Base-by-base conservation (phyloP, 2,329 filamentous ascomycete species). In the Saccharata proteae region DNA sequence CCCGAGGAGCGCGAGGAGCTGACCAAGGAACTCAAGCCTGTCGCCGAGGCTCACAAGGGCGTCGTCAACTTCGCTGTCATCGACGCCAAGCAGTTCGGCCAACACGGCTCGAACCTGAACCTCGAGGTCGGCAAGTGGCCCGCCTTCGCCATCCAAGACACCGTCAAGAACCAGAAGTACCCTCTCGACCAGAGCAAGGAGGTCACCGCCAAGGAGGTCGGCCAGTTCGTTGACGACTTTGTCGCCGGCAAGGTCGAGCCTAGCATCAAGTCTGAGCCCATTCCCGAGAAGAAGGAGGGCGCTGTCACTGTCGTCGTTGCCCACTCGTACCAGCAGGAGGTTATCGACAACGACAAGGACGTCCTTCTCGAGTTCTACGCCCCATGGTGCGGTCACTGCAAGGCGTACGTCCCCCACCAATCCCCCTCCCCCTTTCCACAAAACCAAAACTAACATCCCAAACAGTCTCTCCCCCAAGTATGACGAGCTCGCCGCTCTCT, bases 281-380 rank as follows among this genome's bases (percentile, higher is more conserved):
- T 96, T 46, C 90, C 90, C 40, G 85, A 94, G 74, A 80, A 72
- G 42, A 82, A 98, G 61, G 85, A 94, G 42, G 85, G 83, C 35
- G 72, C 84, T 41, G 88, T 94, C 49, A 77, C 76, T 38, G 70
- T 92, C 39, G 71, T 98, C 36, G 90, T 98, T 36, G 90, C 88
- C 57, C 81, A 93, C 67, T 88, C 73, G 65, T 98, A 94, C 72
- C 70, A 93, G 42, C 72, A 92, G 6, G 65, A 96, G 45, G 86
- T 98, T 51, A 71, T 94, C 34, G 80, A 98, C 55, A 80, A 93
- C 59, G 71, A 78, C 55, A 96, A 96, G 79, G 90, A 98, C 60
- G 90, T 98, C 37, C 74, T 98, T 44, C 64, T 98, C 42, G 90
- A 98, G 69, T 96, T 93, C 69, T 98, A 98, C 67, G 90, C 90